Percentiles rank a stretch among this genome's conserved stretches.
Conservation (phyloP, 139 green algal genomes). For the Asterochloris sp. region DNA sequence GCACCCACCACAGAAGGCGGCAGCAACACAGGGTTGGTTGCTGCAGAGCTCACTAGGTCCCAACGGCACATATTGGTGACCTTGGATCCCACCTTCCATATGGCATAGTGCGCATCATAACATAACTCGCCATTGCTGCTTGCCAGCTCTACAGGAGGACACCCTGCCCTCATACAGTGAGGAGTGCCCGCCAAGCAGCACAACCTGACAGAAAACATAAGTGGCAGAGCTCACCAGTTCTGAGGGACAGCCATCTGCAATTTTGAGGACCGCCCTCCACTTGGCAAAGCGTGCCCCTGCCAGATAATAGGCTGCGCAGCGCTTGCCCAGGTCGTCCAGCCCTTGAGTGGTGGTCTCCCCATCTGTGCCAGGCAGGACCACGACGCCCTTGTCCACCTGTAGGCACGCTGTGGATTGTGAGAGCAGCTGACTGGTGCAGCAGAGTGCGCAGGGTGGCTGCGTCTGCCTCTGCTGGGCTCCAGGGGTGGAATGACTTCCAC, state of each 20-base stretch:
- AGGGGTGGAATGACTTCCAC: not conserved
- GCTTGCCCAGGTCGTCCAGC: constrained; percentile 69
- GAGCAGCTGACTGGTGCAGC: not conserved
- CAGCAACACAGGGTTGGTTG: too few species aligned
- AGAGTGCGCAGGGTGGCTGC: not conserved
- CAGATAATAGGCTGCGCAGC: constrained; percentile 48
- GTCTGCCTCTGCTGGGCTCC: not conserved
- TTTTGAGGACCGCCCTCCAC: constrained; percentile 84
- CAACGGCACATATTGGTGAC: too few species aligned
- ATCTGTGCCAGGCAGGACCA: constrained; percentile 55
- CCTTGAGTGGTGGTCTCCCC: constrained; percentile 57
- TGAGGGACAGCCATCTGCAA: constrained; percentile 45
- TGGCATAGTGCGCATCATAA: too few species aligned
- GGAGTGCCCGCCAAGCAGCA: too few species aligned
- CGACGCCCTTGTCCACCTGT: constrained; percentile 60
- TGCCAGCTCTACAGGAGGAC: not conserved
- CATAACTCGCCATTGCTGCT: not conserved
- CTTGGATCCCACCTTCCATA: too few species aligned
- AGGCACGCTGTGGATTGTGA: constrained; percentile 13
- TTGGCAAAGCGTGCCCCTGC: constrained; percentile 91
- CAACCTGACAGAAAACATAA: not conserved
- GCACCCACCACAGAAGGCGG: too few species aligned
- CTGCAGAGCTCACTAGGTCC: too few species aligned
- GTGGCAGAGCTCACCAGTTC: constrained; percentile 6
- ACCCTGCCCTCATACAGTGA: too few species aligned